Conservation (phyloP, 2,329 filamentous ascomycete genomes). For the Diaporthe citri region DNA sequence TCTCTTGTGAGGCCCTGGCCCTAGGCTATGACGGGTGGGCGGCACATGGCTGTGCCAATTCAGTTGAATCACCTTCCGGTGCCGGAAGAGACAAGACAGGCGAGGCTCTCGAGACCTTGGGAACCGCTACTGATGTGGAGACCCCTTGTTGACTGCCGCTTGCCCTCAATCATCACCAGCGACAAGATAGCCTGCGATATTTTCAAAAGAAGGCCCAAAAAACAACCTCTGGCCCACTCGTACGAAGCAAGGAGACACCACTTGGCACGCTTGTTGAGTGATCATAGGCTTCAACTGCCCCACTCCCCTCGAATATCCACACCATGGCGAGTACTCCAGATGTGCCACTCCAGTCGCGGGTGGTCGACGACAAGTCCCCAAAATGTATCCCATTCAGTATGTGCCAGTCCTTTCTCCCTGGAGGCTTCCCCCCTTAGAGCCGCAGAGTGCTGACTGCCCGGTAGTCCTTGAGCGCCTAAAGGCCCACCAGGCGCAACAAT, state of each 20-base stretch:
- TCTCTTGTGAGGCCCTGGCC: background rate
- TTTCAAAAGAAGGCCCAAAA: background rate
- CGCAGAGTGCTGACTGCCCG: background rate
- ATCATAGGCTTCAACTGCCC: background rate
- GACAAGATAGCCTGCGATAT: background rate
- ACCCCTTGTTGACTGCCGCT: background rate
- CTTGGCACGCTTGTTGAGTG: background rate
- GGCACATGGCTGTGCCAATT: background rate
- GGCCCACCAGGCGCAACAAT: constrained; percentile 41
- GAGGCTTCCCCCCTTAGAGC: too few relatives aligned
- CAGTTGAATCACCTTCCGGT: constrained; percentile 14
- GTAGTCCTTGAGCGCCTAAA: constrained; percentile 68
- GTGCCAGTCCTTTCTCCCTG: background rate
- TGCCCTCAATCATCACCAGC: background rate
- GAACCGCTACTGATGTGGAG: constrained; percentile 8
- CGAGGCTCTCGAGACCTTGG: background rate
- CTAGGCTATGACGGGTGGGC: background rate
- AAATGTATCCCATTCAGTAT: constrained; percentile 79
- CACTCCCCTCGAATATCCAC: background rate
- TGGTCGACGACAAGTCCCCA: constrained; percentile 82
- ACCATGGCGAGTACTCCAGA: constrained; percentile 48
- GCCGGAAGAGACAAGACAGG: constrained; percentile 6
- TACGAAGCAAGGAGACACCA: background rate
- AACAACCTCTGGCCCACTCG: background rate
- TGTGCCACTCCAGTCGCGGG: constrained; percentile 51